Percentiles rank a stretch among this genome's conserved stretches.
Conservation (phyloP, 305 asterid genomes). For the Ajuga reptans region DNA sequence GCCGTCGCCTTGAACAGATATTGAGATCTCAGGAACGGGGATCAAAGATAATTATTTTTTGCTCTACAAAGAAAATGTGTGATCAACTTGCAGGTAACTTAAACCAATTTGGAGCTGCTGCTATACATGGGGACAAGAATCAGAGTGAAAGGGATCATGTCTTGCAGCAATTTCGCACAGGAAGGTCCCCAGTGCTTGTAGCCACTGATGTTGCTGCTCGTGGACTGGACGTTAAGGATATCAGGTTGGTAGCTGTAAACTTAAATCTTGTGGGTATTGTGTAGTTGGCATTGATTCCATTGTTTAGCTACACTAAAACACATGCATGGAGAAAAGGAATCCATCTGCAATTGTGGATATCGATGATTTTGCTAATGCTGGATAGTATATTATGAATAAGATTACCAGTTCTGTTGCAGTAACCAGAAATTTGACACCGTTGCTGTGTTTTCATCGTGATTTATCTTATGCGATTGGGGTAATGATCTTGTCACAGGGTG, state of each 20-base stretch:
- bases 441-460: not conserved
- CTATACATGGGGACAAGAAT: slow-evolving; percentile 87
- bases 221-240: slow-evolving; percentile 85
- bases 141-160: slow-evolving; percentile 85
- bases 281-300: not conserved
- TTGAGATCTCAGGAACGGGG: slow-evolving; percentile 85
- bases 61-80: slow-evolving; percentile 91
- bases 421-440: not conserved
- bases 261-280: not conserved
- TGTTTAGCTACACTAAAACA: not conserved
- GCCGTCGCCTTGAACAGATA: slow-evolving; percentile 71
- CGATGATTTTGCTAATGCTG: not conserved
- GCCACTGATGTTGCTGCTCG: slow-evolving; percentile 99
- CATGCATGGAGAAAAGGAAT: not conserved
- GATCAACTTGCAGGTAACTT: slow-evolving; percentile 66
- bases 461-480: slow-evolving; percentile 1
- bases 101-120: slow-evolving; percentile 73
- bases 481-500: slow-evolving; percentile 44
- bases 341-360: not conserved
- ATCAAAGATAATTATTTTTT: slow-evolving; percentile 77
- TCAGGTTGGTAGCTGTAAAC: slow-evolving; percentile 45
- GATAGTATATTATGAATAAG: not conserved
- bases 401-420: not conserved
- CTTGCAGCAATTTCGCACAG: slow-evolving; percentile 69
- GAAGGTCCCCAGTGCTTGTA: slow-evolving; percentile 76